These are phyloP conservation scores for Entomortierella beljakovae DNA, from an alignment of 192 early-diverging fungal genomes.

Conservation along the genomic window DNA sequence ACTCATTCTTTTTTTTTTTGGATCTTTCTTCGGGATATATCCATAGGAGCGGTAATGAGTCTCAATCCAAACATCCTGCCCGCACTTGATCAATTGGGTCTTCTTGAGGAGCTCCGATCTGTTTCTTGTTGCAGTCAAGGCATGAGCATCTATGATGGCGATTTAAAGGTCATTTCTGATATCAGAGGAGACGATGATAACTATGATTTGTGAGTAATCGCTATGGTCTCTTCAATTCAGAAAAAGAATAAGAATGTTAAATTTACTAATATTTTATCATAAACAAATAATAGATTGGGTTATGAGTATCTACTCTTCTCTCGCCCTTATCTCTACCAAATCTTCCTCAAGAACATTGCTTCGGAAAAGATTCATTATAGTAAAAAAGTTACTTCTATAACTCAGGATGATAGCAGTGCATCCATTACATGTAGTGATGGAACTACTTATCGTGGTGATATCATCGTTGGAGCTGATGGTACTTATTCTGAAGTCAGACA, in stretches of 20 bases:
- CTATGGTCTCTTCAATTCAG: not conserved
- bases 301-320: slow-evolving; percentile 11
- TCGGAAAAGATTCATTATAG: slow-evolving; percentile 12
- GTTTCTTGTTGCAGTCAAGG: not conserved
- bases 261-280: not conserved
- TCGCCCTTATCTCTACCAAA: slow-evolving; percentile 16
- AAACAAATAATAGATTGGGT: slow-evolving; percentile 9
- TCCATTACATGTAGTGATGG: slow-evolving; percentile 15
- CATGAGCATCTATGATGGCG: not conserved
- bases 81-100: not conserved
- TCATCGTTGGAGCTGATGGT: slow-evolving; percentile 29
- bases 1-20: too few species aligned
- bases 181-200: too few species aligned
- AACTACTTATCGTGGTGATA: slow-evolving; percentile 14
- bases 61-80: not conserved
- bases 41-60: slow-evolving; percentile 2
- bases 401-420: slow-evolving; percentile 9
- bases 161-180: not conserved
- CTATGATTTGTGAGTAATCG: too few species aligned
- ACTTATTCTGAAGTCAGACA: slow-evolving; percentile 19
- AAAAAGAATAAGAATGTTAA: not conserved
- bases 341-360: slow-evolving; percentile 16
- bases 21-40: not conserved
- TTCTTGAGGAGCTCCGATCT: not conserved
- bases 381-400: slow-evolving; percentile 15